phyloP scores from a whole-genome alignment of 1,284 basidiomycete species.

The Lignosus rhinocerotis region DNA sequence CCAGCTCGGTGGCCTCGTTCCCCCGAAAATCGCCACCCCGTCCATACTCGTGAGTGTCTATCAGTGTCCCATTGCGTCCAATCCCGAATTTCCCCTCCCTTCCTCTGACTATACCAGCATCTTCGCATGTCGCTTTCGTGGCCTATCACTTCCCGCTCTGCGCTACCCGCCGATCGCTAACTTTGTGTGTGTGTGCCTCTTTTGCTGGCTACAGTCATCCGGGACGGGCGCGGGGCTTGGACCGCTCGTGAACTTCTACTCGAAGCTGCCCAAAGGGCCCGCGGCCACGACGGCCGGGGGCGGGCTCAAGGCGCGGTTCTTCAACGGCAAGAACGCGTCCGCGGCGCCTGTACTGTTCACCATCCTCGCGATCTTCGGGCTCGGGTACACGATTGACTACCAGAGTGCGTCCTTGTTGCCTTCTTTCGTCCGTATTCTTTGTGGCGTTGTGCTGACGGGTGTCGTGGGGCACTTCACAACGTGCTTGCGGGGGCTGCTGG shows the following conservation, averaged over 20 bases:
- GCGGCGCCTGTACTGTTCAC: slow-evolving; percentile 73
- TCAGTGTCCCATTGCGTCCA: background rate
- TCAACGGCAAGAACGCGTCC: slow-evolving; percentile 84
- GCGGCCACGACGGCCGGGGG: slow-evolving; percentile 59
- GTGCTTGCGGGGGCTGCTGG: background rate
- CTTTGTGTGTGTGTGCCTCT: too few relatives aligned
- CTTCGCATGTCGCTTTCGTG: too few relatives aligned
- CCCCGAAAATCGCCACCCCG: slow-evolving; percentile 94
- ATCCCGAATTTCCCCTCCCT: background rate
- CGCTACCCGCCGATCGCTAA: too few relatives aligned
- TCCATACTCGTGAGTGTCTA: slow-evolving; percentile 70
- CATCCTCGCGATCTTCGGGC: slow-evolving; percentile 75
- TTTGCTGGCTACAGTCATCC: slow-evolving; percentile 21
- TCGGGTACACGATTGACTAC: slow-evolving; percentile 91
- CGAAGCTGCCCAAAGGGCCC: slow-evolving; percentile 83
- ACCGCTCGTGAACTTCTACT: slow-evolving; percentile 92
- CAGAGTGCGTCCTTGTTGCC: slow-evolving; percentile 65
- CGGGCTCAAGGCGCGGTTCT: slow-evolving; percentile 81
- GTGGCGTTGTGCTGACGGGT: background rate
- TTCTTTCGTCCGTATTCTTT: slow-evolving; percentile 3
- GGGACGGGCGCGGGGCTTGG: slow-evolving; percentile 81
- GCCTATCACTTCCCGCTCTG: too few relatives aligned
- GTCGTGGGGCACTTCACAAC: background rate
- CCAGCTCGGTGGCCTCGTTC: slow-evolving; percentile 80
- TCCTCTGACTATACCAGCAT: background rate